Percentiles rank a stretch among this genome's conserved stretches.
Evolutionary conservation across 441 rosid genomes (phyloP).

Genomic region (Populus hybrid): DNA sequence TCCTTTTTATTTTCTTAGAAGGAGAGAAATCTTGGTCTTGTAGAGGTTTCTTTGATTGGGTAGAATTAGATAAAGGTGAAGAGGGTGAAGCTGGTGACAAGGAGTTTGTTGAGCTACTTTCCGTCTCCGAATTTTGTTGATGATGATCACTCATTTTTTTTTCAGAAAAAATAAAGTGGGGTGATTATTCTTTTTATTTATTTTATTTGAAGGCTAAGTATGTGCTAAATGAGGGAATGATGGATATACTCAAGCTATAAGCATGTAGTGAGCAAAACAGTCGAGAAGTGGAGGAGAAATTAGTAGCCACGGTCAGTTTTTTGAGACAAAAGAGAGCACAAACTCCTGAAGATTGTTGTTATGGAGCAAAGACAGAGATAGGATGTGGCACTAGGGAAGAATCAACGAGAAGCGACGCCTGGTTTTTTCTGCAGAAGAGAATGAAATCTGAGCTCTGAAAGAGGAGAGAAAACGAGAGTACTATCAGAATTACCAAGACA

Average conservation of each 20-base stretch:
- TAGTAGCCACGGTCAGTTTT: no score
- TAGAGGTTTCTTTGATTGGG: background rate
- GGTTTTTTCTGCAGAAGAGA: background rate
- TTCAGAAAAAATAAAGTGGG: background rate
- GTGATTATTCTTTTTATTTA: background rate
- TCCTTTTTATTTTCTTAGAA: conserved; percentile 36
- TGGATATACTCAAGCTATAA: background rate
- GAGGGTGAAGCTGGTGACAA: conserved; percentile 22
- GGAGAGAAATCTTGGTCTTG: background rate
- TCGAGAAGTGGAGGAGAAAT: background rate
- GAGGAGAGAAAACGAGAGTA: background rate
- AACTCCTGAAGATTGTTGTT: background rate
- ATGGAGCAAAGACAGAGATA: conserved; percentile 8
- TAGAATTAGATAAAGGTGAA: conserved; percentile 15
- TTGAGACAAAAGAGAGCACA: background rate
- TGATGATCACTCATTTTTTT: conserved; percentile 26
- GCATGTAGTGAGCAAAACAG: background rate
- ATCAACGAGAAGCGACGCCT: background rate
- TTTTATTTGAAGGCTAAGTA: background rate
- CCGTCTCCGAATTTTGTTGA: conserved; percentile 32
- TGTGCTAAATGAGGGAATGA: background rate
- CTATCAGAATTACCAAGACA: no score
- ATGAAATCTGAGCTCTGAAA: background rate
- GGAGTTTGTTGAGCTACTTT: conserved; percentile 36
- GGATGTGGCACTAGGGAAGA: background rate